Base-by-base conservation (phyloP, 805 yeast genomes). In the Wickerhamomyces rabaulensis region DNA sequence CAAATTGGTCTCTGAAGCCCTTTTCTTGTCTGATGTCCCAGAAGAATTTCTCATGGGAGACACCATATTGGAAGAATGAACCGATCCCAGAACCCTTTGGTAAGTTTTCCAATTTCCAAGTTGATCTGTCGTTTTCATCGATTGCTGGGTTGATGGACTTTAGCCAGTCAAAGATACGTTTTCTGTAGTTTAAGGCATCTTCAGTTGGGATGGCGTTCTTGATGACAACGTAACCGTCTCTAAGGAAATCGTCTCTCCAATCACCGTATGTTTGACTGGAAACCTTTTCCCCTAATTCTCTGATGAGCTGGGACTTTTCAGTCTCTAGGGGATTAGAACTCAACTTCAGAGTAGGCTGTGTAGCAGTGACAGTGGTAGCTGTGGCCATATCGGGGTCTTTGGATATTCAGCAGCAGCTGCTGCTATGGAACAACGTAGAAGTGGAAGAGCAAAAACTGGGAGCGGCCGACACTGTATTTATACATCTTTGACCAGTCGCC, bases 21-120 rank as follows among this genome's bases (percentile, higher is more conserved):
- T 49, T 53, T 40, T 66, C 69, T 46, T 44, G 49, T 54, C 66
- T 60, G 6, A 60, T 48, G 39, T 64, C 68, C 70, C 69, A 65
- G 52, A 65, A 53, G 44, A 64, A 56, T 47, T 62, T 59, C 46
- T 65, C 68, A 44, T 65, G 69, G 9, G 60, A 45, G 16, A 56
- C 50, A 35, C 55, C 44, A 44, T 62, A 57, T n/a, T 51, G 45
- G 8, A 43, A 39, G 39, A 46, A 58, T 13, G 54, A 43, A 22
- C 56, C 55, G 43, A 49, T 55, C 3, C 37, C 22, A 6, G 50
- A 35, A 23, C 50, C 54, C 9, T 56, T 56, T 8, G 69, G 69
- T n/a, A 63, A 46, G 45, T 63, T 58, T 22, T 58, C 57, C 17
- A 50, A 45, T 6, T 43, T 45, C 69, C 69, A 65, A 16, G 69